Percentiles rank a stretch among this genome's conserved stretches.
Conservation (phyloP, 2,329 filamentous ascomycete genomes). For the Botrytis deweyae region DNA sequence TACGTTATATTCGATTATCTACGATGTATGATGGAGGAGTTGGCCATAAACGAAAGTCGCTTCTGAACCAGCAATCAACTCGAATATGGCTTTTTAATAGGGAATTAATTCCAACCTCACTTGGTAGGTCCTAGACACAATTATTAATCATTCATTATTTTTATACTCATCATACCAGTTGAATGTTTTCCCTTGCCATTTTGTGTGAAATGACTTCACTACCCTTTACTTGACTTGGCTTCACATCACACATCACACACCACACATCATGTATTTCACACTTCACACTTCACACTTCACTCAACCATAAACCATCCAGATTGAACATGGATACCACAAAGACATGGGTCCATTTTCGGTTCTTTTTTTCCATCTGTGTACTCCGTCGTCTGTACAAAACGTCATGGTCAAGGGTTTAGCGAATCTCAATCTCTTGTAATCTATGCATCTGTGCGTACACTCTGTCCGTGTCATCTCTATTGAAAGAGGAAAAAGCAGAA, state of each 20-base stretch:
- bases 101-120: neutral
- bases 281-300: neutral
- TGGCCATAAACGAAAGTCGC: neutral
- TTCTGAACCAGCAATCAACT: neutral
- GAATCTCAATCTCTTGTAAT: constrained; percentile 5
- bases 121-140: neutral
- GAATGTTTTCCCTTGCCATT: neutral
- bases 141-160: neutral
- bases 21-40: neutral
- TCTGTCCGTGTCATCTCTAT: neutral
- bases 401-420: constrained; percentile 9
- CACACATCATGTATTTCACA: neutral
- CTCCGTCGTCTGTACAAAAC: neutral
- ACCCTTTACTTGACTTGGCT: neutral
- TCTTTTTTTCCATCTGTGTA: neutral
- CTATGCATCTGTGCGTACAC: neutral
- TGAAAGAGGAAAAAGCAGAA: neutral
- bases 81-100: neutral
- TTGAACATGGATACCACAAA: neutral
- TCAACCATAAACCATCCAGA: neutral
- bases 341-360: neutral
- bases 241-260: neutral
- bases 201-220: too few relatives aligned
- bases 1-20: too few relatives aligned
- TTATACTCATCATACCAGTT: neutral